Percentiles rank a stretch among this genome's conserved stretches.
Conservation (phyloP, 768 basidiomycete genomes). For the Clitopilus hobsonii region DNA sequence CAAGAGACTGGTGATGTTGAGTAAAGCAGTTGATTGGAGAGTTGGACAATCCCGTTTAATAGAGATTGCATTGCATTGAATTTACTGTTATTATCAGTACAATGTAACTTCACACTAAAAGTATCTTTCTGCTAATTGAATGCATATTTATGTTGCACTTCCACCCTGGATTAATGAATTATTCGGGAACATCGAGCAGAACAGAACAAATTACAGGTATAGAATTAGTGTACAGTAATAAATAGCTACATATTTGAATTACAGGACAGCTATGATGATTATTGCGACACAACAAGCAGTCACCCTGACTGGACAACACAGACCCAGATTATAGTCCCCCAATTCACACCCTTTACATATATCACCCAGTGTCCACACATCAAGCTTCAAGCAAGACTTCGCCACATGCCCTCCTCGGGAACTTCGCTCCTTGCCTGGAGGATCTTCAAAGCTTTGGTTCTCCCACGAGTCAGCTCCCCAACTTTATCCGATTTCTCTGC, state of each 20-base stretch:
- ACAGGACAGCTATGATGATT: not conserved
- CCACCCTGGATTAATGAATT: too few species aligned
- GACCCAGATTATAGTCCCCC: not conserved
- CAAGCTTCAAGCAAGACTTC: conserved; percentile 80
- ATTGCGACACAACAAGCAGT: not conserved
- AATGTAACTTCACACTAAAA: not conserved
- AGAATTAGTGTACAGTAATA: not conserved
- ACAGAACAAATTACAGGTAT: not conserved
- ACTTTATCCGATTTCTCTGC: conserved; percentile 4
- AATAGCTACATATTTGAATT: not conserved
- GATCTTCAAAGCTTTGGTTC: conserved; percentile 62
- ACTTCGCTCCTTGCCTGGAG: conserved; percentile 64
- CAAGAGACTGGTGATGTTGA: conserved; percentile 10
- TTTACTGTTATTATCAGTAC: not conserved
- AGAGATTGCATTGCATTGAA: not conserved
- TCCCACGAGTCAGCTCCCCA: conserved; percentile 32
- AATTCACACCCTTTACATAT: too few species aligned
- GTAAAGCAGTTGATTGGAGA: too few species aligned
- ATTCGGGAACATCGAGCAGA: not conserved
- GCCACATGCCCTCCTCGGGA: conserved; percentile 76
- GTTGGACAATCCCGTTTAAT: too few species aligned
- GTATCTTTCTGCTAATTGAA: not conserved
- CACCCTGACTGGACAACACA: not conserved
- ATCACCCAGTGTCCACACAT: too few species aligned
- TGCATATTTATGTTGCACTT: not conserved